Base-by-base conservation (phyloP, 345 rosid species). In the Rubroshorea leprosula region DNA sequence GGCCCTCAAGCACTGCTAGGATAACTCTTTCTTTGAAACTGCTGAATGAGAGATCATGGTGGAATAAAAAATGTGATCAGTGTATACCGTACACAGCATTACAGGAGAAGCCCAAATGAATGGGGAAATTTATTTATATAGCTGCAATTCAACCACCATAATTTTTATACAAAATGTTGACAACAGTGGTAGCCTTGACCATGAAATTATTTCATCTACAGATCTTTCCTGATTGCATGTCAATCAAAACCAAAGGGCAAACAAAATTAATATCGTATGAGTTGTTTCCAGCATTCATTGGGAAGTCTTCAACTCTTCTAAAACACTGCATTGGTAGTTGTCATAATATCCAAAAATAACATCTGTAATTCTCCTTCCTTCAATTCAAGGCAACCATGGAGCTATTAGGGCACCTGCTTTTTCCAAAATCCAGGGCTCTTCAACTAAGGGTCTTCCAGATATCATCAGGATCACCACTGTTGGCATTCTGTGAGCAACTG, bases 341-440 rank as follows among this genome's bases (percentile, higher is more conserved):
- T 72, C 82, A 44, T 72, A 68, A 70, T 83, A 81, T 20, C 95
- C 98, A 1, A 83, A 85, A 15, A 88, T 53, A 45, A 83, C 86
- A 60, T 87, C 91, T 17, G 85, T 47, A 0, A 87, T 66, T 26
- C 94, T 96, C 38, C 61, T 68, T 38, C 85, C 96, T 70, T 91
- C 95, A 0, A 68, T 84, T 72, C 96, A 96, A 13, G 95, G 96
- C 51, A 88, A 52, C 98, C 98, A 88, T 44, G 98, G 95, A 44
- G 90, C 95, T n/a, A 89, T 74, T n/a, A 88, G 27, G 27, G 84
- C 87, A 51, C 83, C 83, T 2, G 71, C 60, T 71, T 86, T 82
- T 55, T 77, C 87, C 70, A 83, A 64, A 44, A 86, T 51, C 23
- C n/a, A 19, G n/a, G 79, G 77, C 41, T 86, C 85, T 18, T 86